phyloP scores from a whole-genome alignment of 176 grass and related monocot species.

The Cenchrus fungigraminus region DNA sequence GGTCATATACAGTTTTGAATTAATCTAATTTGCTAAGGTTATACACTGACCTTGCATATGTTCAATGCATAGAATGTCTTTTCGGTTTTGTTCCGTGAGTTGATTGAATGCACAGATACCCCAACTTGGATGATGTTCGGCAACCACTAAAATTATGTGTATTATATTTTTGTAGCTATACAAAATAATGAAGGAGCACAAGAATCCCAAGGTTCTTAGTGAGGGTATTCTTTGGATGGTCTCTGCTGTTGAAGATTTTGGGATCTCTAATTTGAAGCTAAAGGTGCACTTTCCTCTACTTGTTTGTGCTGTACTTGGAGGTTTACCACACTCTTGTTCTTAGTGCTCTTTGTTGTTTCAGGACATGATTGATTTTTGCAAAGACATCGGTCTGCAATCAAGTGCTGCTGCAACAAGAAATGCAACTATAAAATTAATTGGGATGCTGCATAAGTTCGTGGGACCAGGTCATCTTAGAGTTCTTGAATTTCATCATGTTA shows the following conservation, averaged over 20 bases:
- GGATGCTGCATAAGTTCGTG: slow-evolving; percentile 92
- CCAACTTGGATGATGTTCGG: neutral
- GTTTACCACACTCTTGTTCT: slow-evolving; percentile 25
- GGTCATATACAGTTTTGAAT: neutral
- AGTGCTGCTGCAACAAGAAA: slow-evolving; percentile 86
- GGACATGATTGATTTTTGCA: slow-evolving; percentile 99
- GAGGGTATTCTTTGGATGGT: slow-evolving; percentile 99
- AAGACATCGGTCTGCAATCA: slow-evolving; percentile 92
- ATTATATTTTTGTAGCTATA: slow-evolving; percentile 65
- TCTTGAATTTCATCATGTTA: slow-evolving; percentile 34
- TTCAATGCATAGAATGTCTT: neutral
- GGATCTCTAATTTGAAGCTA: slow-evolving; percentile 84
- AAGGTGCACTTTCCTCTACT: slow-evolving; percentile 63
- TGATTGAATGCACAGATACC: neutral
- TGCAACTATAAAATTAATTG: slow-evolving; percentile 93
- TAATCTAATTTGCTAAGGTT: neutral
- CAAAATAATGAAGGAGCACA: slow-evolving; percentile 99
- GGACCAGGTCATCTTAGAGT: slow-evolving; percentile 73
- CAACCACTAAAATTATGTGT: slow-evolving; percentile 33
- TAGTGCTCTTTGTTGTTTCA: slow-evolving; percentile 49
- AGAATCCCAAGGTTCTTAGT: slow-evolving; percentile 97
- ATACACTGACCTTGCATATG: neutral
- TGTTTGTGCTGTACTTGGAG: neutral
- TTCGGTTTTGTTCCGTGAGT: neutral
- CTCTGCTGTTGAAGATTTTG: slow-evolving; percentile 95